Conservation (phyloP, 139 green algal species). For the Volvox reticuliferus region DNA sequence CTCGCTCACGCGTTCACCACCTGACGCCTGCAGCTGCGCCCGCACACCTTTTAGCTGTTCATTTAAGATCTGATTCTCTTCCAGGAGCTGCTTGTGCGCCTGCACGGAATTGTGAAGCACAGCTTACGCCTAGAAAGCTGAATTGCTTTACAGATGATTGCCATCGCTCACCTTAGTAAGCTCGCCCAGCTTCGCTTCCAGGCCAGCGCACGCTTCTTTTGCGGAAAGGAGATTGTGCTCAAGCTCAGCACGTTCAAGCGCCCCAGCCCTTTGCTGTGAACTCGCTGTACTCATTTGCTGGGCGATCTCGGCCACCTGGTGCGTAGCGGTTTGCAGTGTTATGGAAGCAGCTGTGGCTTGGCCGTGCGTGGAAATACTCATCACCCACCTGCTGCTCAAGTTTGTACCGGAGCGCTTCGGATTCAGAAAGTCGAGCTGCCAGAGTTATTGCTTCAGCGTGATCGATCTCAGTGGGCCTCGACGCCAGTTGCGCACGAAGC, state of each 20-base stretch:
- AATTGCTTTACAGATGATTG: background rate
- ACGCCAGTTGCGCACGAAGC: background rate
- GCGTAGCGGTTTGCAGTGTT: background rate
- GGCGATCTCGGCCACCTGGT: slow-evolving; percentile 19
- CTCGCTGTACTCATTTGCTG: slow-evolving; percentile 1
- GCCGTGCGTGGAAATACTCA: background rate
- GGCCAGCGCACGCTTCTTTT: background rate
- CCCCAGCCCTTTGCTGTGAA: background rate
- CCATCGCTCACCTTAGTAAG: background rate
- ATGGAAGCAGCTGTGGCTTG: background rate
- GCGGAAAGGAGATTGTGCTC: too few relatives aligned
- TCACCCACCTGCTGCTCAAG: slow-evolving; percentile 26
- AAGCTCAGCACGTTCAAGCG: background rate
- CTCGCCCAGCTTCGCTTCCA: background rate
- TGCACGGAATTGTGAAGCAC: background rate
- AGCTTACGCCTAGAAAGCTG: background rate
- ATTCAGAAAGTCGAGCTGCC: slow-evolving; percentile 8
- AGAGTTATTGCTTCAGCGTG: background rate
- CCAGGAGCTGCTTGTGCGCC: background rate
- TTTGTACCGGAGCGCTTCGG: slow-evolving; percentile 17
- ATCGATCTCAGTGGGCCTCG: background rate
- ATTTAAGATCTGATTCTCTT: slow-evolving; percentile 7
- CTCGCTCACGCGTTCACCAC: background rate
- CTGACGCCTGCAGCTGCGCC: background rate
- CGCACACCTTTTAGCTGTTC: slow-evolving; percentile 15